Base-by-base conservation (phyloP, 2,329 filamentous ascomycete species). In the Neonectria sp. region DNA sequence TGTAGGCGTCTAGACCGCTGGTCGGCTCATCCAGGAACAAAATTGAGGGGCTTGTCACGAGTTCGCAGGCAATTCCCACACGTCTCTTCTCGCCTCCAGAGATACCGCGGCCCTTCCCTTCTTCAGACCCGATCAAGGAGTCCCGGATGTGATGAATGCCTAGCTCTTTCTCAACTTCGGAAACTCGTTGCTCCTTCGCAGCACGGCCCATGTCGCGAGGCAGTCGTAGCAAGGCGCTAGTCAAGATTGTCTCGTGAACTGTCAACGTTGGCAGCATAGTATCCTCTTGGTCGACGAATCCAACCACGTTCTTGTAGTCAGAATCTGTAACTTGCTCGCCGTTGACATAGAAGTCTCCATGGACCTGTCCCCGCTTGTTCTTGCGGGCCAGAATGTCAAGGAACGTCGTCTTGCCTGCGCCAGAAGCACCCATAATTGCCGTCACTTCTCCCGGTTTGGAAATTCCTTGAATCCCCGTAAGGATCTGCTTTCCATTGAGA, bases 261-360 rank as follows among this genome's bases (percentile, higher is more conserved):
- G 96, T 99, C 73, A 99, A 85, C 1, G 96, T 99, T 0, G 96
- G 92, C 49, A 99, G 86, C 91, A 99, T 95, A 6, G 95, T 97
- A 78, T 99, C 96, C 78, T 99, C 96, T 82, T 99, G 96, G 75
- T 99, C 96, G 46, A 99, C 96, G 75, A 98, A 99, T 25, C 97
- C 96, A 71, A 98, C 92, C 58, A 98, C 94, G 68, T 90, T 95
- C 78, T 93, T 94, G 83, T 96, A 99, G 69, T 98, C 94, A 33
- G 89, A 81, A 78, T 98, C 94, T 35, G 86, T 86, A 43, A 98
- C 91, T 79, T 93, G 95, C 79, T 98, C 94, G 37, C 96, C 97
- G 73, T 98, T 98, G 76, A 99, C 91, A 76, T 92, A 96, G 76
- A 98, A 97, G 67, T 95, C 89, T 24, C 97, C 97, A 9, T 87